Evolutionary conservation across 2,329 filamentous ascomycete genomes (phyloP), one percentile per base, ranked within the genome.

Genomic region (Lizonia empirigonia): DNA sequence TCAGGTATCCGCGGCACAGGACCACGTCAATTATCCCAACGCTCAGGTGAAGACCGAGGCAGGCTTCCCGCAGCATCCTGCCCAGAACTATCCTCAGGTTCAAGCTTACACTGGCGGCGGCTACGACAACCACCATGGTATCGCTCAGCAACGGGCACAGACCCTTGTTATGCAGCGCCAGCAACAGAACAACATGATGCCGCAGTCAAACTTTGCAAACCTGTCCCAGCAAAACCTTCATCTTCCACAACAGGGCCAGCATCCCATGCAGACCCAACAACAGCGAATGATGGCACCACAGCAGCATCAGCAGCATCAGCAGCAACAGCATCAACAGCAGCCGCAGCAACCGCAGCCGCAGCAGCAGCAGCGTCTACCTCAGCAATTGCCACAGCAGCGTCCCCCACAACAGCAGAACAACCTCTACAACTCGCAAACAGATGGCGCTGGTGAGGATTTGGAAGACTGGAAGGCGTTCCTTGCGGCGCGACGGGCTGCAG

Each of bases 371-470:
- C 58, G 54, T 10, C 57, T 56, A 1, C 67, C 67, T 5, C 69
- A 67, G 27, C 58, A 50, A 26, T 47, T 60, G 26, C 41, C 20
- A n/a, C 72, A 70, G 44, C 69, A 82, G 78, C 68, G 76, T 69
- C 56, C 80, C 6, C 56, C 55, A 18, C 62, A 51, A 8, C 50
- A 53, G 9, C 48, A 59, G 36, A 56, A 44, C 26, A 64, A 70
- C 10, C 54, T 71, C 24, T 71, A 74, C 42, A 77, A 78, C 38
- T 75, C 85, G 19, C 89, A 97, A 71, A 87, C 87, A 12, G 93
- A 97, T 68, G 93, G 92, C 41, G 77, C 88, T 24, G 87, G 86
- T 56, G 80, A 80, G 49, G 80, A 81, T 3, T 73, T 84, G 33
- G 82, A 83, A 5, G 78, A 84, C 46, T 80, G 78, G 73, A 71